Evolutionary conservation across 2,329 filamentous ascomycete genomes (phyloP), one percentile per base, ranked within the genome.

Genomic region (Sporothrix luriei): DNA sequence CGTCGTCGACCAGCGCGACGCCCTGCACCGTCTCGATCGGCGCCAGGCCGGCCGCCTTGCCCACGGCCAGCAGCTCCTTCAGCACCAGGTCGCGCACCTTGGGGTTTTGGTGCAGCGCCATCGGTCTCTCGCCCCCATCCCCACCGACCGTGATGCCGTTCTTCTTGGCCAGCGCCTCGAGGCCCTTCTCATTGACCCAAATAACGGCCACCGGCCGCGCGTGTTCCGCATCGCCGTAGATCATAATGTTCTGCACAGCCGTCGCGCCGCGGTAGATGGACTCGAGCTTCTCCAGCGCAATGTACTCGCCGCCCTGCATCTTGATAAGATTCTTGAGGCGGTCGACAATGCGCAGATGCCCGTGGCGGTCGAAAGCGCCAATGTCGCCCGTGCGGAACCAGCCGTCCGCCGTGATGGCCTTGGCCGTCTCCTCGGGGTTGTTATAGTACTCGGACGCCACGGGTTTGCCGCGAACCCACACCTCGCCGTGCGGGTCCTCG

Each of bases 381-480:
- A 98, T 95, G 76, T 98, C 94, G 72, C 94, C 94, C 19, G 93
- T 97, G 85, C 91, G 94, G 87, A 98, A 98, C 95, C 95, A 98
- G 65, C 93, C 93, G 76, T 97, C 95, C 3, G 88, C 79, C 0
- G 91, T 93, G 73, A 94, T 86, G 5, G 91, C 85, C 77, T 91
- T 90, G 76, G 84, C 85, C 7, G 93, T 97, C 82, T 97, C 94
- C 75, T 94, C 88, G 19, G 91, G 89, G 78, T 97, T 92, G 72
- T 96, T 85, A 77, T 90, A 94, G 81, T 98, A 98, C 49, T 89
- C 90, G 46, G 84, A 84, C 68, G 92, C 87, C 59, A 98, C 90
- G 71, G 90, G 84, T 66, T 84, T 83, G 67, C 94, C 95, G 70
- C 91, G 90, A 74, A 99, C 91, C 85, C 90, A 92, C 77, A 99